These are phyloP conservation scores for Sporothrix luriei DNA, from an alignment of 2,329 filamentous ascomycete species.

Conservation along the genomic window DNA sequence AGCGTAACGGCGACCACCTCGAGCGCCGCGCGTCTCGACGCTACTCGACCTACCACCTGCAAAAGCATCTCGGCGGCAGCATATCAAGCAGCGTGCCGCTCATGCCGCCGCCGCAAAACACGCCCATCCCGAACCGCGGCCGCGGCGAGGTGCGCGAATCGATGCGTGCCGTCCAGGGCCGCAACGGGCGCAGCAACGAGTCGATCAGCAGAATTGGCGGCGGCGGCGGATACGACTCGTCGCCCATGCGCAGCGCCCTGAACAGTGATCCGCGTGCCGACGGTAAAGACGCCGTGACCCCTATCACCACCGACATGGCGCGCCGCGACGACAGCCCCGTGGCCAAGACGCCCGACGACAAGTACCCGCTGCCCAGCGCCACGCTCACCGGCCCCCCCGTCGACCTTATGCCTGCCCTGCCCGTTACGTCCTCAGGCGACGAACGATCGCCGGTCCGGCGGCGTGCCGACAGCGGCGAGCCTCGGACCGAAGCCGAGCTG, in stretches of 20 bases:
- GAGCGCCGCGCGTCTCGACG: conserved; percentile 89
- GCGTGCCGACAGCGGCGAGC: conserved; percentile 10
- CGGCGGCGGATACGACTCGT: conserved; percentile 55
- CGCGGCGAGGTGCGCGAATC: conserved; percentile 79
- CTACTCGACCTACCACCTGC: conserved; percentile 96
- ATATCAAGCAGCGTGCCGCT: conserved; percentile 77
- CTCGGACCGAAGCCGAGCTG: conserved; percentile 21
- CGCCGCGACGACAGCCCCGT: conserved; percentile 49
- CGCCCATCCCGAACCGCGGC: conserved; percentile 81
- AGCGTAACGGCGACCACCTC: conserved; percentile 80
- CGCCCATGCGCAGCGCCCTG: conserved; percentile 60
- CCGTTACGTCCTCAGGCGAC: conserved; percentile 39
- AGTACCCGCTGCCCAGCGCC: conserved; percentile 57
- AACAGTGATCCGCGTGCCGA: conserved; percentile 45
- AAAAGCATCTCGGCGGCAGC: conserved; percentile 82
- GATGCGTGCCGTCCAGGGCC: conserved; percentile 66
- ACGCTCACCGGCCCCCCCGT: conserved; percentile 62
- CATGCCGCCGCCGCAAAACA: conserved; percentile 80
- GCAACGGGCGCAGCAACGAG: conserved; percentile 56
- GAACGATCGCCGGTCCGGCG: conserved; percentile 36
- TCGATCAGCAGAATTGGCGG: conserved; percentile 40
- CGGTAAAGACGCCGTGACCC: conserved; percentile 19
- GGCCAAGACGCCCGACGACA: conserved; percentile 67
- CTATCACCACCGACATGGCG: not conserved
- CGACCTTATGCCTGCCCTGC: conserved; percentile 45